Conservation (phyloP, 306 rosid genomes). For the Cucurbita maxima region DNA sequence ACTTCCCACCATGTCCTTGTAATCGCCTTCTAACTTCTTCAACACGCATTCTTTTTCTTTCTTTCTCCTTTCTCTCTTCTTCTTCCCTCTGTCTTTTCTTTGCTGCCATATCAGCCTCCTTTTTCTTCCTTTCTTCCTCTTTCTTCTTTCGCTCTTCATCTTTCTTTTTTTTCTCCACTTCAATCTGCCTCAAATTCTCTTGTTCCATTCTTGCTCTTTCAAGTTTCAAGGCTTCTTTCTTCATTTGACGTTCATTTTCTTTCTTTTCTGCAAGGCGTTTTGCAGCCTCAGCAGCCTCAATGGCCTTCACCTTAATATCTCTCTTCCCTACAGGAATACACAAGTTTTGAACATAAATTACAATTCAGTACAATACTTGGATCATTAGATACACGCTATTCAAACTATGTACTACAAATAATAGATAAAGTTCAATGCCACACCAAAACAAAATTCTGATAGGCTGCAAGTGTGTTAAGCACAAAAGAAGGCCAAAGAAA, state of each 20-base stretch:
- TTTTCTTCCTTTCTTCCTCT: slow-evolving; percentile 66
- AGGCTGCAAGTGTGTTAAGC: background rate
- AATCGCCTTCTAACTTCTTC: slow-evolving; percentile 47
- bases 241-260: slow-evolving; percentile 82
- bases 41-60: slow-evolving; percentile 53
- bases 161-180: slow-evolving; percentile 51
- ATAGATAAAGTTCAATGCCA: background rate
- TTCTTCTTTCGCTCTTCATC: slow-evolving; percentile 57
- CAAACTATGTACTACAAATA: background rate
- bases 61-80: slow-evolving; percentile 64
- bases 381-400: background rate
- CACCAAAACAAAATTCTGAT: background rate
- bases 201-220: slow-evolving; percentile 54
- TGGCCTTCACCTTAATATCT: slow-evolving; percentile 71
- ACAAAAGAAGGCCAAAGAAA: background rate
- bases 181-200: slow-evolving; percentile 44
- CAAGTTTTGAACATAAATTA: slow-evolving; percentile 4
- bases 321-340: slow-evolving; percentile 56
- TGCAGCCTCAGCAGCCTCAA: slow-evolving; percentile 81
- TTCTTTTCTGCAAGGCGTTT: slow-evolving; percentile 67
- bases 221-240: slow-evolving; percentile 60
- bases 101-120: slow-evolving; percentile 51
- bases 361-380: background rate
- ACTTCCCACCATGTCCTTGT: slow-evolving; percentile 41
- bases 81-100: slow-evolving; percentile 85